A percentile compares a stretch with the other conserved stretches of the same genome.
phyloP scores from a whole-genome alignment of 164 flowering plant genomes.

The Stephania yunnanensis region DNA sequence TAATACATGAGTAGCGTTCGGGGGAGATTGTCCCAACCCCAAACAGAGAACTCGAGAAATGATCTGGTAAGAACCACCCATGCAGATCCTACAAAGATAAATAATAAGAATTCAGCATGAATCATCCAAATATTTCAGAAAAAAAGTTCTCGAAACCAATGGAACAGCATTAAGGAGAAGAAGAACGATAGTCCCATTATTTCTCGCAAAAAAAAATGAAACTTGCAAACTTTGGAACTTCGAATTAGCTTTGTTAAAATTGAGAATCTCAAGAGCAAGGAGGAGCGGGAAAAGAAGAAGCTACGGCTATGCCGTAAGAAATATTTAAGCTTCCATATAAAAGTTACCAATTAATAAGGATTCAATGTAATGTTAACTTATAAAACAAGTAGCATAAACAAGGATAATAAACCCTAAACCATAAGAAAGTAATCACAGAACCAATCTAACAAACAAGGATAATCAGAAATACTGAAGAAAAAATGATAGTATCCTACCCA shows the following conservation, averaged over 20 bases:
- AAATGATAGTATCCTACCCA: background rate
- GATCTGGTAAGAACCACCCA: slow-evolving; percentile 10
- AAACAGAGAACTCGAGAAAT: slow-evolving; percentile 7
- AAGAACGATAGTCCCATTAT: too few relatives aligned
- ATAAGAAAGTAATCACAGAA: background rate
- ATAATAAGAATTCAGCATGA: background rate
- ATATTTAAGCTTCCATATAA: too few relatives aligned
- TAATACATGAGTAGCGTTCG: slow-evolving; percentile 7
- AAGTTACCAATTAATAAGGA: background rate
- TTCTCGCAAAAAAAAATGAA: too few relatives aligned
- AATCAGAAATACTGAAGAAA: background rate
- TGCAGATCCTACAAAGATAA: slow-evolving; percentile 6
- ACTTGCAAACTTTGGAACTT: too few relatives aligned
- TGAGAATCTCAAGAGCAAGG: too few relatives aligned
- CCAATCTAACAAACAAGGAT: background rate
- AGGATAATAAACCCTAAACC: too few relatives aligned
- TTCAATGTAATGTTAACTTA: background rate
- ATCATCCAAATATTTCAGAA: background rate
- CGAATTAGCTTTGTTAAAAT: too few relatives aligned
- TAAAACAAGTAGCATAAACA: background rate
- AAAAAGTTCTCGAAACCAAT: background rate
- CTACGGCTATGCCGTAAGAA: too few relatives aligned
- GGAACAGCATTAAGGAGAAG: background rate
- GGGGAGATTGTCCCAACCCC: slow-evolving; percentile 11
- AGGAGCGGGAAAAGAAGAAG: too few relatives aligned